A percentile compares a stretch with the other conserved stretches of the same genome.
These are phyloP conservation scores for Globisporangium nunn DNA, from an alignment of 352 stramenopile genomes.

Conservation along the genomic window DNA sequence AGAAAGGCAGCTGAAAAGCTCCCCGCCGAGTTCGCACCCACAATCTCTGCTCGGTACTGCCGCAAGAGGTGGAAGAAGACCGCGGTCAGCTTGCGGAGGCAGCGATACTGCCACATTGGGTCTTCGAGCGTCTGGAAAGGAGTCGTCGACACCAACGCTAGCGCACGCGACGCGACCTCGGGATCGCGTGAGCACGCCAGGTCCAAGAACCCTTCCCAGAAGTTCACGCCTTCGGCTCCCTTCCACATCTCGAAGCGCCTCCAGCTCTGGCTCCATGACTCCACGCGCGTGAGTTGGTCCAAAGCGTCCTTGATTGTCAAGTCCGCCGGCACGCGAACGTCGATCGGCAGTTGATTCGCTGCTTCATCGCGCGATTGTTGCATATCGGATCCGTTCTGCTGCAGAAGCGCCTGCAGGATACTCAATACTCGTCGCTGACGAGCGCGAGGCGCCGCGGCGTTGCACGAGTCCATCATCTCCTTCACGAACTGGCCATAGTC, in stretches of 20 bases:
- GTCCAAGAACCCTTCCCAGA: constrained; percentile 64
- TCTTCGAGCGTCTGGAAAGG: constrained; percentile 68
- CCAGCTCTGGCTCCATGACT: constrained; percentile 29
- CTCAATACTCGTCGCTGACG: constrained; percentile 25
- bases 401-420: constrained; percentile 33
- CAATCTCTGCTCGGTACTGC: constrained; percentile 37
- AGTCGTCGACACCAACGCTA: constrained; percentile 41
- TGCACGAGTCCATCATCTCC: constrained; percentile 25
- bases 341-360: constrained; percentile 14
- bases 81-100: constrained; percentile 42
- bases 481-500: constrained; percentile 48
- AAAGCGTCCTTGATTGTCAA: constrained; percentile 17
- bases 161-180: constrained; percentile 31
- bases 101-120: constrained; percentile 67
- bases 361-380: constrained; percentile 7
- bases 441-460: constrained; percentile 17
- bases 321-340: constrained; percentile 7
- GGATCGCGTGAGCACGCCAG: constrained; percentile 31
- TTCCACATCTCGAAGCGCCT: constrained; percentile 42
- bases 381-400: constrained; percentile 15
- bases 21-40: constrained; percentile 7
- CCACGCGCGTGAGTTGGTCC: constrained; percentile 18
- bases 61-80: constrained; percentile 54
- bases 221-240: constrained; percentile 32
- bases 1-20: not conserved